A percentile compares a stretch with the other conserved stretches of the same genome.
Conservation (phyloP, 768 basidiomycete species). For the Fistulinella prunicolor region DNA sequence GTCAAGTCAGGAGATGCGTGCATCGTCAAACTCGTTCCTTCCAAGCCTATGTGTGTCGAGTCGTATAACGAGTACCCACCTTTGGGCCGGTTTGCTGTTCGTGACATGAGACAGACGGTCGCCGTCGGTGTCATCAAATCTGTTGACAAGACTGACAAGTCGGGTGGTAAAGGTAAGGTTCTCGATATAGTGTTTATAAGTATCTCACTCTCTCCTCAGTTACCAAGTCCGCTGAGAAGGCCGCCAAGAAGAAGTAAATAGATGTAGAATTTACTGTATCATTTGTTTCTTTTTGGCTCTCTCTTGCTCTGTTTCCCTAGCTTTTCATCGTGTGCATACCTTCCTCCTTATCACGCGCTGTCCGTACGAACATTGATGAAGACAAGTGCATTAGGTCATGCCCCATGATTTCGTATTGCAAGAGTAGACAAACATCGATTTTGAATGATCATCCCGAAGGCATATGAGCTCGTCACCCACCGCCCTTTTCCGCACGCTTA, state of each 20-base stretch:
- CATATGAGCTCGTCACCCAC: too few species aligned
- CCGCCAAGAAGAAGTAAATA: conserved; percentile 93
- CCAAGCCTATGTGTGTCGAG: conserved; percentile 96
- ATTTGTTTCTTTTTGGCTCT: conserved; percentile 47
- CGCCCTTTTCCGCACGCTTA: too few species aligned
- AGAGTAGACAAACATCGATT: too few species aligned
- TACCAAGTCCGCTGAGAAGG: conserved; percentile 96
- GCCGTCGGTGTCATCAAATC: conserved; percentile 99
- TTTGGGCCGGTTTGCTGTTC: conserved; percentile 98
- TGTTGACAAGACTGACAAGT: conserved; percentile 92
- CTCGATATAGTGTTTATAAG: neutral
- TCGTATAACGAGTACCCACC: conserved; percentile 97
- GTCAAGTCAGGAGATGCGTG: conserved; percentile 99
- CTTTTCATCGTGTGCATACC: conserved; percentile 33
- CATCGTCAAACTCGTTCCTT: conserved; percentile 95
- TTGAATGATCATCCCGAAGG: too few species aligned
- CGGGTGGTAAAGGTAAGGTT: conserved; percentile 75
- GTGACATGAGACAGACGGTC: conserved; percentile 99
- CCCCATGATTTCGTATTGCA: neutral
- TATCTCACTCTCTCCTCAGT: conserved; percentile 42
- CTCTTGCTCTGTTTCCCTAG: conserved; percentile 36
- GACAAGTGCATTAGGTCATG: conserved; percentile 30
- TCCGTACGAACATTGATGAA: conserved; percentile 50
- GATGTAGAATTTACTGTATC: conserved; percentile 69
- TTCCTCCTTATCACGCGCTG: conserved; percentile 36